Evolutionary conservation across 306 rosid genomes (phyloP), one percentile per base, ranked within the genome.

Genomic region (Quercus cerris): DNA sequence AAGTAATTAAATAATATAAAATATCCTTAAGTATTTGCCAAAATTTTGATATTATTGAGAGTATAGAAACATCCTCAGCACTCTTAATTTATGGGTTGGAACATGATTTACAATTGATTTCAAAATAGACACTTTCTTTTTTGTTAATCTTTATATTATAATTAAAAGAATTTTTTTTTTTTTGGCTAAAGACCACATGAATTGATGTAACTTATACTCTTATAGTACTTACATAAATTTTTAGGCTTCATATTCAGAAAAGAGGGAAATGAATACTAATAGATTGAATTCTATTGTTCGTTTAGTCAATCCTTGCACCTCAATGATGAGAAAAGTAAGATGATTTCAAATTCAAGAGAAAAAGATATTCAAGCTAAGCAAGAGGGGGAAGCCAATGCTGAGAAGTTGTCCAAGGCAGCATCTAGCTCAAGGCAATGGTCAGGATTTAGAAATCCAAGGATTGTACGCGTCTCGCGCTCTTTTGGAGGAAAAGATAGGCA

Each of bases 401-500:
- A 81, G 46, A 76, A 76, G 41, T 72, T 82, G 0, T 75, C 84
- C 0, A 90, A 78, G 78, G 87, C 82, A 27, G 38, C 87, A 0
- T 73, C 92, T 5, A 77, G 78, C 13, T 81, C 96, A 54, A 89
- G 94, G 83, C 94, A 89, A 57, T 92, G 98, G 98, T 66, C 93
- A 38, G 79, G 93, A 15, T 85, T 85, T 51, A 86, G 91, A 59
- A 94, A 94, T 68, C 98, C 98, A 51, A 88, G 98, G 78, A 92
- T 94, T 15, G 97, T 94, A 0, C 74, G 98, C 28, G 97, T 92
- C 9, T 94, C 98, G 0, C 91, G 98, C 6, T 69, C 90, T 0
- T 86, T 92, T 54, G 98, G 98, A n/a, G 96, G 98, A 55, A 94
- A 94, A 89, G 98, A 94, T n/a, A 82, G 98, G 76, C 98, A 94